Percentiles rank a stretch among this genome's conserved stretches.
Conservation (phyloP, 208 protist genomes). For the Herpetomonas tarakana region DNA sequence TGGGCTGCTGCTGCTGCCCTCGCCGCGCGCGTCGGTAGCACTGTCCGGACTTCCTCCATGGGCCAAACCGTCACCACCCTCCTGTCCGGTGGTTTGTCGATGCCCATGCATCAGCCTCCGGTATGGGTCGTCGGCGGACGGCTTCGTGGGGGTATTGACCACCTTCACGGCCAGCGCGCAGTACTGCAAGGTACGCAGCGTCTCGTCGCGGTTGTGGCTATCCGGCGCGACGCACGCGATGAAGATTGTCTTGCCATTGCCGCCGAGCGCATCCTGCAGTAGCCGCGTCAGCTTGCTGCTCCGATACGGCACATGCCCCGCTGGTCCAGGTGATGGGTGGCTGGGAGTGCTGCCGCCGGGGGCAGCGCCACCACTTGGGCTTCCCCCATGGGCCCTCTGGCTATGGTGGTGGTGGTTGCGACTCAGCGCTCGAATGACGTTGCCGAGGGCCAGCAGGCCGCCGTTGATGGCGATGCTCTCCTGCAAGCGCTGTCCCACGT, state of each 20-base stretch:
- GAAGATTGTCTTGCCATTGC: conserved; percentile 82
- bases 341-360: background rate
- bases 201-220: conserved; percentile 76
- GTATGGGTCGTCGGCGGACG: too few species aligned
- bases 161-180: conserved; percentile 88
- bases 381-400: too few species aligned
- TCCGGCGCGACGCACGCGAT: conserved; percentile 86
- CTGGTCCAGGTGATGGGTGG: background rate
- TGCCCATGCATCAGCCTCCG: too few species aligned
- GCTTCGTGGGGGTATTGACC: conserved; percentile 65
- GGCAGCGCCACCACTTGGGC: conserved; percentile 1
- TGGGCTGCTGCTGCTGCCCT: background rate
- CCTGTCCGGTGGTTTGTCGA: too few species aligned
- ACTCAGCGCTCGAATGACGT: conserved; percentile 90
- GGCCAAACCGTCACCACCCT: too few species aligned
- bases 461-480: conserved; percentile 93
- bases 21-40: too few species aligned
- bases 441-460: conserved; percentile 89
- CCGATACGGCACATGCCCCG: conserved; percentile 81
- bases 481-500: conserved; percentile 81
- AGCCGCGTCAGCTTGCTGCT: conserved; percentile 90
- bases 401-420: conserved; percentile 42
- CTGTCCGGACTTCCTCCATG: too few species aligned
- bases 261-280: conserved; percentile 87
- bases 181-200: conserved; percentile 90